Evolutionary conservation across 129 eudicot genomes (phyloP).

Genomic region (Smallanthus sonchifolius): DNA sequence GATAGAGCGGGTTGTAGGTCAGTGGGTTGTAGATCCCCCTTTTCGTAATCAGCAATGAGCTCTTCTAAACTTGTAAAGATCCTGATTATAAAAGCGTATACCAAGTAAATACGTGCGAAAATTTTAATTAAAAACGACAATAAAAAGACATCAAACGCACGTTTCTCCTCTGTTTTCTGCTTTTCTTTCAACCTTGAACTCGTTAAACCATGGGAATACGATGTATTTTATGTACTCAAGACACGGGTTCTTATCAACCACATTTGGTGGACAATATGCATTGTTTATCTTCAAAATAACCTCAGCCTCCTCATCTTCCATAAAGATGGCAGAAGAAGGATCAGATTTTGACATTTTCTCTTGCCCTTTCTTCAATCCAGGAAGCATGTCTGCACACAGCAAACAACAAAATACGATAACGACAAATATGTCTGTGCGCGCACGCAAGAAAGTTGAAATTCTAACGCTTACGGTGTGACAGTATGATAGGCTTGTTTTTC

Average conservation of each 20-base stretch:
- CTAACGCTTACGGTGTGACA: slow-evolving; percentile 55
- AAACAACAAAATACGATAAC: neutral
- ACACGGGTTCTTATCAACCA: slow-evolving; percentile 59
- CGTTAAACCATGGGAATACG: slow-evolving; percentile 49
- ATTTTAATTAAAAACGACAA: neutral
- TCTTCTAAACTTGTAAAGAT: slow-evolving; percentile 41
- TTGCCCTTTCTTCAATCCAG: slow-evolving; percentile 64
- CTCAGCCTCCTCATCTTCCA: slow-evolving; percentile 70
- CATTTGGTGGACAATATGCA: slow-evolving; percentile 57
- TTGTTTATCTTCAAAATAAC: slow-evolving; percentile 52
- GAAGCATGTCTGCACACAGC: slow-evolving; percentile 53
- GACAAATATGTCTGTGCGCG: neutral
- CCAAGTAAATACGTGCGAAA: neutral
- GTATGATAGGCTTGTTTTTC: slow-evolving; percentile 62
- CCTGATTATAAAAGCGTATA: slow-evolving; percentile 27
- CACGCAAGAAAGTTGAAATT: neutral
- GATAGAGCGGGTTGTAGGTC: slow-evolving; percentile 60
- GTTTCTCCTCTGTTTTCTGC: slow-evolving; percentile 52
- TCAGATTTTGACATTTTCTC: slow-evolving; percentile 71
- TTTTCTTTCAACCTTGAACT: slow-evolving; percentile 49
- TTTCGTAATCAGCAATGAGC: slow-evolving; percentile 39
- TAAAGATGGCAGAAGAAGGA: slow-evolving; percentile 45
- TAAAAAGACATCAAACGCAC: slow-evolving; percentile 29
- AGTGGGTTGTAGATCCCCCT: slow-evolving; percentile 52
- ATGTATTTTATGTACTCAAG: slow-evolving; percentile 58